These are phyloP conservation scores for Trichoderma cornu-damae DNA, from an alignment of 2,329 filamentous ascomycete species.

Conservation along the genomic window DNA sequence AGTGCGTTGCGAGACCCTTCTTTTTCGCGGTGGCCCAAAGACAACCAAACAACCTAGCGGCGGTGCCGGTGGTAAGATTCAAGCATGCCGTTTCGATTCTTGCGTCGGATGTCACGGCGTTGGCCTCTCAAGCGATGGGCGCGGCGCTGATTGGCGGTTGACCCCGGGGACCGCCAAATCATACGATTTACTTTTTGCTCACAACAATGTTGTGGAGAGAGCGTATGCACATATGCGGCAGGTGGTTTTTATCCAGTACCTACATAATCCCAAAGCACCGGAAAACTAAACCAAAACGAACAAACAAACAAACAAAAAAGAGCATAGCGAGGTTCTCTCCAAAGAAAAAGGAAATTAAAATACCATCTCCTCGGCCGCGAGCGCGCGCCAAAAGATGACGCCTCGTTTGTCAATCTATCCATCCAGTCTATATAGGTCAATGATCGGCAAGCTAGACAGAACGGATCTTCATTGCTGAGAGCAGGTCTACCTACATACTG, in stretches of 20 bases:
- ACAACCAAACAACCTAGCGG: neutral
- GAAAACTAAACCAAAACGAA: neutral
- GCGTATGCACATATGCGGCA: conserved; percentile 1
- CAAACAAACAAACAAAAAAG: neutral
- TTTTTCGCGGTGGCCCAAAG: neutral
- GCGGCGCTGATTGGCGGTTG: conserved; percentile 10
- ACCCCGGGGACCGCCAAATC: neutral
- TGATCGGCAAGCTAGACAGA: conserved; percentile 8
- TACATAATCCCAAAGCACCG: neutral
- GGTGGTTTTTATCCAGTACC: neutral
- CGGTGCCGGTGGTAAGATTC: neutral
- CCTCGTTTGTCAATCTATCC: conserved; percentile 10
- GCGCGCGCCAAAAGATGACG: conserved; percentile 9
- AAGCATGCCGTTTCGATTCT: neutral
- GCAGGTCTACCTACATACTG: neutral
- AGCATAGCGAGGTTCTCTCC: no score
- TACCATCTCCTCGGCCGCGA: neutral
- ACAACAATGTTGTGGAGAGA: neutral
- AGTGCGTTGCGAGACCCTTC: neutral
- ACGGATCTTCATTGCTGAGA: conserved; percentile 12
- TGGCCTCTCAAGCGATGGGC: neutral
- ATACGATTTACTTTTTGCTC: conserved; percentile 8
- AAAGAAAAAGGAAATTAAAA: neutral
- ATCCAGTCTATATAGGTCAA: no score
- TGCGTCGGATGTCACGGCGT: conserved; percentile 11